Evolutionary conservation across 2,329 filamentous ascomycete genomes (phyloP).

Genomic region (Trichoderma atrobrunneum): DNA sequence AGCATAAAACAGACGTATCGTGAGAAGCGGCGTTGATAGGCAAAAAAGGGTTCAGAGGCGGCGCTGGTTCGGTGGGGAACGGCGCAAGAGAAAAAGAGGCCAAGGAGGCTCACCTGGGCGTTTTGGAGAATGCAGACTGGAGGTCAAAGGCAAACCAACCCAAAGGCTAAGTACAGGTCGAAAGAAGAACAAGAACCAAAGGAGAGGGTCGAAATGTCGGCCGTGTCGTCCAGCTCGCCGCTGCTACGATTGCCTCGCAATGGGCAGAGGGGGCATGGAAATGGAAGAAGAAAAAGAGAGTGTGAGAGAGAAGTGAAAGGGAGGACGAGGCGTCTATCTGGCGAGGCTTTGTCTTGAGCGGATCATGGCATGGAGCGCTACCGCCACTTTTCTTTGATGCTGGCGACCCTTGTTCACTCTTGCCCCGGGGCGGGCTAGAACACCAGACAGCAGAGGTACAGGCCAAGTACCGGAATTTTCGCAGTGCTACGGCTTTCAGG

Average conservation of each 20-base stretch:
- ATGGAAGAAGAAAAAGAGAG: conserved; percentile 33
- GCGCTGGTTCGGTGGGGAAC: conserved; percentile 18
- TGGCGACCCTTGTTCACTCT: neutral
- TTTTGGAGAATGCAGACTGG: neutral
- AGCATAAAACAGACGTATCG: neutral
- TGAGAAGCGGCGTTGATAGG: neutral
- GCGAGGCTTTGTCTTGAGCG: conserved; percentile 41
- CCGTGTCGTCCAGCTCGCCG: conserved; percentile 37
- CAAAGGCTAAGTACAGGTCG: neutral
- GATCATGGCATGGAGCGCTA: neutral
- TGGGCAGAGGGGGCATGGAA: conserved; percentile 37
- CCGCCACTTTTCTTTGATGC: neutral
- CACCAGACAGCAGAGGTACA: neutral
- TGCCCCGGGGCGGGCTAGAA: neutral
- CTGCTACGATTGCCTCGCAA: conserved; percentile 40
- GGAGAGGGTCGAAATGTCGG: conserved; percentile 26
- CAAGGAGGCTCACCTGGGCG: conserved; percentile 31
- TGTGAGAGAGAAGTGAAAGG: conserved; percentile 21
- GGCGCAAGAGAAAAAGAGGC: conserved; percentile 15
- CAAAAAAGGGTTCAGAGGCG: conserved; percentile 14
- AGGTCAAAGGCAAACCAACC: conserved; percentile 10
- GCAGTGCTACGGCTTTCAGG: neutral
- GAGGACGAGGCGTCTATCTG: conserved; percentile 28
- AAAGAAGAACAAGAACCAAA: conserved; percentile 24
- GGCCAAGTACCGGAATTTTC: neutral